Evolutionary conservation across 495 filamentous ascomycete species (phyloP), one percentile per base, ranked within the genome.

Genomic region (Tuber calosporum): DNA sequence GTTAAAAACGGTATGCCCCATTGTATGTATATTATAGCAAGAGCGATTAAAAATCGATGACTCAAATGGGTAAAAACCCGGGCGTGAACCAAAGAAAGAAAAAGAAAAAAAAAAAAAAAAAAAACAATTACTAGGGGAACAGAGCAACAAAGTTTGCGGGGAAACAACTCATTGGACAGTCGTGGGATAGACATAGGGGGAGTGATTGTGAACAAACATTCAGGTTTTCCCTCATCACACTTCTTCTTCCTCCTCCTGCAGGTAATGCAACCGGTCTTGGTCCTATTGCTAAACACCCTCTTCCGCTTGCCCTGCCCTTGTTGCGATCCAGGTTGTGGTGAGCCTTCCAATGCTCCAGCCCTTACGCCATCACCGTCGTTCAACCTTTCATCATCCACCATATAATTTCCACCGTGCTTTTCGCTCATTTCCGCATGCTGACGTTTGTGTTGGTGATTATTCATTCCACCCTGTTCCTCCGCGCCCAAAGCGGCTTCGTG

Each of bases 221-320:
- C 90, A 66, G 95, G 95, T 83, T 97, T 94, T 75, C 87, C 87
- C 84, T 99, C 95, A 80, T 99, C 95, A 81, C 95, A 99, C 83
- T 99, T 99, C 88, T 99, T 99, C 87, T 99, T 99, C 67, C 95
- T 88, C 78, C 90, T 88, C 71, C 95, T 87, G 82, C 95, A 99
- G 39, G 95, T 99, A 84, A 97, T 91, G 82, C 95, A 99, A 26
- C 95, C 95, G 42, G 95, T 97, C 84, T 98, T 98, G 26, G 95
- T 98, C 71, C 95, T 88, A 82, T 97, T 97, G 83, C 92, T 96
- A 81, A 98, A 99, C 79, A 96, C 87, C 37, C 93, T 88, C 81
- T 96, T 96, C 77, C 93, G 86, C 81, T 74, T 75, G 36, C 66
- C 40, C 26, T 75, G 78, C 34, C 70, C 74, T 15, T 73, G 74